Evolutionary conservation across 371 early-diverging fungal genomes (phyloP).

Genomic region (Mortierella sp.): DNA sequence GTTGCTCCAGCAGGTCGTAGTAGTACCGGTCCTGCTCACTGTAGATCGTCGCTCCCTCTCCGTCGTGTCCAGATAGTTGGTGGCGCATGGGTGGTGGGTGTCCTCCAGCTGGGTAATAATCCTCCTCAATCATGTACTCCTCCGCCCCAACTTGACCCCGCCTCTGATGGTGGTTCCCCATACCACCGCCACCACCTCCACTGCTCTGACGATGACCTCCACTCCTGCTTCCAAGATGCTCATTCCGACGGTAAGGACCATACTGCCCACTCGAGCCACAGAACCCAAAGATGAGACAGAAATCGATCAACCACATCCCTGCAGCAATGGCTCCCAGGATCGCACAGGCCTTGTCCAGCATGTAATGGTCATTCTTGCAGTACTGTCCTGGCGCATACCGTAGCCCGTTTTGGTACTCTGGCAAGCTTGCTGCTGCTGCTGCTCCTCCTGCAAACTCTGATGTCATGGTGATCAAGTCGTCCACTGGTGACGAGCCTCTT

Average conservation of each 20-base stretch:
- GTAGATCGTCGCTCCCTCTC: not conserved
- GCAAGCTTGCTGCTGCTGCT: not conserved
- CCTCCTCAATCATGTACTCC: constrained; percentile 3
- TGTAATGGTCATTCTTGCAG: constrained; percentile 33
- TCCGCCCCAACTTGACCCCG: constrained; percentile 29
- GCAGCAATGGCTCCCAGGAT: constrained; percentile 32
- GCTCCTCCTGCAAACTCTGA: not conserved
- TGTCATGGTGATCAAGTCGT: not conserved
- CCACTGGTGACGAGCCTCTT: not conserved
- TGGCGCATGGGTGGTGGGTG: not conserved
- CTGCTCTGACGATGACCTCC: too few relatives aligned
- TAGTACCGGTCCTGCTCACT: constrained; percentile 20
- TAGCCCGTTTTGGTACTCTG: constrained; percentile 24
- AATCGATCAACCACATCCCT: constrained; percentile 36
- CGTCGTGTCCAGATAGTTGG: not conserved
- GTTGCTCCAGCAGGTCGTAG: constrained; percentile 16
- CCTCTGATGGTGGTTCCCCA: constrained; percentile 1
- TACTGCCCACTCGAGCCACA: constrained; percentile 23
- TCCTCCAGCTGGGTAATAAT: constrained; percentile 14
- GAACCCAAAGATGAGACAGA: constrained; percentile 39
- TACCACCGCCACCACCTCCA: not conserved
- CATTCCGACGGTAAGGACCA: not conserved
- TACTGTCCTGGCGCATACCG: constrained; percentile 19
- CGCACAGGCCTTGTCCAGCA: constrained; percentile 37
- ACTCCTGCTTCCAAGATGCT: not conserved